Percentiles rank a stretch among this genome's conserved stretches.
phyloP scores from a whole-genome alignment of 2,329 filamentous ascomycete species.

The Acrodontium crateriforme region DNA sequence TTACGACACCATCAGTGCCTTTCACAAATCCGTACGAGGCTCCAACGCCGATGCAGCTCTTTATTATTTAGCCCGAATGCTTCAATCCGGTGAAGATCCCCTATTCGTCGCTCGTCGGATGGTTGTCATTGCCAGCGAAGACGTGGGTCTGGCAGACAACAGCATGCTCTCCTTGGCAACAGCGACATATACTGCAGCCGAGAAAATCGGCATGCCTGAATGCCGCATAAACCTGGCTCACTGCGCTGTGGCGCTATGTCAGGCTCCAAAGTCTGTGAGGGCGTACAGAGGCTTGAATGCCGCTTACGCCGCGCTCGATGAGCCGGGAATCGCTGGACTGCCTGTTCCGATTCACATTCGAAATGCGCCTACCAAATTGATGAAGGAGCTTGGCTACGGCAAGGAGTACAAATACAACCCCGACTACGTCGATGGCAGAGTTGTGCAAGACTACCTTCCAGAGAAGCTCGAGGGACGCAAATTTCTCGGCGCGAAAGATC shows the following conservation, averaged over 20 bases:
- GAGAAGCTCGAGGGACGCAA: slow-evolving; percentile 53
- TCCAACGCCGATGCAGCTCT: slow-evolving; percentile 74
- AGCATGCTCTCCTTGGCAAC: slow-evolving; percentile 71
- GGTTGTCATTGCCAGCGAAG: slow-evolving; percentile 88
- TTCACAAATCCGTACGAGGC: slow-evolving; percentile 90
- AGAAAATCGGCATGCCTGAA: slow-evolving; percentile 92
- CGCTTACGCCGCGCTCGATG: slow-evolving; percentile 62
- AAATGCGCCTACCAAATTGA: slow-evolving; percentile 81
- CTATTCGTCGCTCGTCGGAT: slow-evolving; percentile 84
- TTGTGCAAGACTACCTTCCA: slow-evolving; percentile 83
- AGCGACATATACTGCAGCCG: slow-evolving; percentile 70
- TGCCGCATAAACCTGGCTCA: slow-evolving; percentile 86
- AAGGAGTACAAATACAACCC: slow-evolving; percentile 95
- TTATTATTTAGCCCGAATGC: slow-evolving; percentile 92
- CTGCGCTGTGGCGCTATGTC: slow-evolving; percentile 63
- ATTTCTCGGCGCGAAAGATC: slow-evolving; percentile 68
- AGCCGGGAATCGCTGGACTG: slow-evolving; percentile 69
- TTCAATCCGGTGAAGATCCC: slow-evolving; percentile 86
- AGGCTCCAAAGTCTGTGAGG: slow-evolving; percentile 75
- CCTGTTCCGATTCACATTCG: slow-evolving; percentile 78
- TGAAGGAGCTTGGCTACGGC: slow-evolving; percentile 87
- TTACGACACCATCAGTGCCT: slow-evolving; percentile 93
- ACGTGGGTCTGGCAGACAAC: slow-evolving; percentile 83
- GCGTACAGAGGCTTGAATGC: slow-evolving; percentile 73
- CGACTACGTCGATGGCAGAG: slow-evolving; percentile 67